Evolutionary conservation across 805 yeast genomes (phyloP), one percentile per base, ranked within the genome.

Genomic region (Spathaspora passalidarum): DNA sequence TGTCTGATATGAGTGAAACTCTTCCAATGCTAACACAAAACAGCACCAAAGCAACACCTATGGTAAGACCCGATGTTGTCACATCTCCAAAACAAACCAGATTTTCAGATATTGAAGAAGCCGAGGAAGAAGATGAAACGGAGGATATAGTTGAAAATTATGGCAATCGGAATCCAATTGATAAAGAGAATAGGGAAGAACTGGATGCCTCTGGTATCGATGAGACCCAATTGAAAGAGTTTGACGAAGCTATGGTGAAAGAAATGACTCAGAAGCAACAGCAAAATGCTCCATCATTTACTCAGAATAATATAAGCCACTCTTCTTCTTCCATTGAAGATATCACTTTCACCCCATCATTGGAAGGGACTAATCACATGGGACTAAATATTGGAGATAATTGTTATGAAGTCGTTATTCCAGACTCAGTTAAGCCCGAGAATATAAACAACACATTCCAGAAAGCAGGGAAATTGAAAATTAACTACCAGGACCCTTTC

Each of bases 401-500:
- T 34, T 44, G 43, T 9, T 63, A 49, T 46, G 69, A 67, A 37
- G 50, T 57, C 4, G 23, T 37, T 1, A 37, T 57, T 1, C 67
- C 69, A 2, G 47, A 47, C 1, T 29, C 17, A 1, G 42, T 68
- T 6, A 23, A 38, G 1, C 62, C 56, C 16, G 25, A 41, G 1
- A 48, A 44, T 5, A 49, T 62, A 4, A 35, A 54, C 10, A 25
- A 51, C 2, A 45, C 56, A 11, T 66, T 86, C 23, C 80, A 76
- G 25, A 60, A 60, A 0, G 51, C 59, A 20, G 83, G 82, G 0
- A 53, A 75, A 11, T 73, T 86, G 2, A 72, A 76, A 50, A 62
- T 79, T 11, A 74, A 80, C 11, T 84, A 85, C 56, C 47, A 54
- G 1, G 85, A 79, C 50, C 96, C 97, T 0, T 80, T 65, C 52